Conservation (phyloP, 371 early-diverging fungal genomes). For the Capniomyces stellatus region DNA sequence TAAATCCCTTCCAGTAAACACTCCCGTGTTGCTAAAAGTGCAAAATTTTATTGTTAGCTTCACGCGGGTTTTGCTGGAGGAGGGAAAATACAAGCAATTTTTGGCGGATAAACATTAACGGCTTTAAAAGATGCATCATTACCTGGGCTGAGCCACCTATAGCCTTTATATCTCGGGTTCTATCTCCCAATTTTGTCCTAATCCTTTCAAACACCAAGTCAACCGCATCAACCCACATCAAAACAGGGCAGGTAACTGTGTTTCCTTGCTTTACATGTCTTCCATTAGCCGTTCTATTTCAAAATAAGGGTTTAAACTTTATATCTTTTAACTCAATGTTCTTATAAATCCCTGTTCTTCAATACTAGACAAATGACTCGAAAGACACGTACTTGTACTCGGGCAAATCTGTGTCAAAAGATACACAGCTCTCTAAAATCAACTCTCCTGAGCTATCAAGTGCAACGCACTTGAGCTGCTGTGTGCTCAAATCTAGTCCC, state of each 20-base stretch:
- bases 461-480: slow-evolving; percentile 51
- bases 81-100: no score
- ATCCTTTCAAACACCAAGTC: slow-evolving; percentile 36
- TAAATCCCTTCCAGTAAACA: slow-evolving; percentile 47
- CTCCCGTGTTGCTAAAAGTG: slow-evolving; percentile 52
- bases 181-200: slow-evolving; percentile 7
- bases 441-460: slow-evolving; percentile 23
- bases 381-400: slow-evolving; percentile 24
- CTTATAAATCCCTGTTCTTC: no score
- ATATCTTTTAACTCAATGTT: neutral
- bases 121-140: no score
- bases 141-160: slow-evolving; percentile 52
- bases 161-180: slow-evolving; percentile 20
- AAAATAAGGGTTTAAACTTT: slow-evolving; percentile 10
- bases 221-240: slow-evolving; percentile 67
- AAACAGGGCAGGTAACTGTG: slow-evolving; percentile 40
- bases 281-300: slow-evolving; percentile 25
- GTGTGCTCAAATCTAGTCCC: slow-evolving; percentile 60
- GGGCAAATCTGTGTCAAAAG: slow-evolving; percentile 39
- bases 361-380: no score
- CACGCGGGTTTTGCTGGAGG: neutral
- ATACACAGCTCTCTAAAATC: slow-evolving; percentile 28
- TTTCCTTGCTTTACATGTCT: slow-evolving; percentile 27
- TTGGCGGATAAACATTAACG: no score
- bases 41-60: neutral